phyloP scores from a whole-genome alignment of 2,329 filamentous ascomycete species.

The Hypoxylon sp. region DNA sequence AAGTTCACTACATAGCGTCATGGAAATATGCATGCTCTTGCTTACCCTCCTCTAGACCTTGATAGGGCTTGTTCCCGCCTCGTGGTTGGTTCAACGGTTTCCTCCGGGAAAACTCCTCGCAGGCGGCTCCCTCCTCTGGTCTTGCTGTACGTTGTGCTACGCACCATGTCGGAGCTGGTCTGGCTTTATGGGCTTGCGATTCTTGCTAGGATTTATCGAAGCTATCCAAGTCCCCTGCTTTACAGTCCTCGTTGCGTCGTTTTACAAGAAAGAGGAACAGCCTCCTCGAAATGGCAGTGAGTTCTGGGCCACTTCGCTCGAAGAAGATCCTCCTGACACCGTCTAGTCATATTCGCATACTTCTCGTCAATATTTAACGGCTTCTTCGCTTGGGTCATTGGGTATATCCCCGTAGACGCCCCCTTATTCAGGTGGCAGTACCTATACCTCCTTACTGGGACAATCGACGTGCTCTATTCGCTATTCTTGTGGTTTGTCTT shows the following conservation, averaged over 20 bases:
- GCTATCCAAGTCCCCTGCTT: conserved; percentile 47
- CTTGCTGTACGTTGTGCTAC: conserved; percentile 41
- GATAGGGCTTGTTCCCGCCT: conserved; percentile 38
- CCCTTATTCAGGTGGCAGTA: conserved; percentile 40
- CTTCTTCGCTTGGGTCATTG: conserved; percentile 42
- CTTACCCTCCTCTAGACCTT: conserved; percentile 23
- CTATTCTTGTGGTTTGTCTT: conserved; percentile 42
- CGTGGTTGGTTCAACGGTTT: conserved; percentile 41
- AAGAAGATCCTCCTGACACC: background rate
- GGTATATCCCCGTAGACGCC: conserved; percentile 38
- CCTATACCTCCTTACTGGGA: conserved; percentile 45
- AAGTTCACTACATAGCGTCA: conserved; percentile 14
- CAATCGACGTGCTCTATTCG: conserved; percentile 44
- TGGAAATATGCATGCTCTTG: background rate
- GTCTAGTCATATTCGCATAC: conserved; percentile 47
- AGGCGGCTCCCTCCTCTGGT: conserved; percentile 43
- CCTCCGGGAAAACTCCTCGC: conserved; percentile 42
- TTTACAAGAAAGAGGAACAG: conserved; percentile 47
- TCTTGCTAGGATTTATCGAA: conserved; percentile 48
- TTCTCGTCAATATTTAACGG: conserved; percentile 43
- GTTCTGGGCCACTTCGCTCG: background rate
- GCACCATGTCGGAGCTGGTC: conserved; percentile 41
- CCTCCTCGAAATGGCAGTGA: conserved; percentile 40
- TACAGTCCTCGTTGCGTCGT: conserved; percentile 48
- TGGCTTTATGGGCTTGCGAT: conserved; percentile 47